Conservation (phyloP, 805 yeast species). For the Spathaspora girioi region DNA sequence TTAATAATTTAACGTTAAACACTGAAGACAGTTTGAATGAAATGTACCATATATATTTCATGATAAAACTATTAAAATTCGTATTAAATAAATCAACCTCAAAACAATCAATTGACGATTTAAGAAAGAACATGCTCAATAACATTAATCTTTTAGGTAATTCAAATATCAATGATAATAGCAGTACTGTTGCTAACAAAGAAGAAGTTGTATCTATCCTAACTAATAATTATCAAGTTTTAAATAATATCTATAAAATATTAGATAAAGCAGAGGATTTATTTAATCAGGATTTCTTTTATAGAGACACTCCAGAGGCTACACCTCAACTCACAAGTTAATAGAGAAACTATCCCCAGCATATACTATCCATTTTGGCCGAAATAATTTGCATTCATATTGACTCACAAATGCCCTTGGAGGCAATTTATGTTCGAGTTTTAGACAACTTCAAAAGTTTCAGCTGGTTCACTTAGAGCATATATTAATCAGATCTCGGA, state of each 20-base stretch:
- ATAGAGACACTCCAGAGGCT: constrained; percentile 6
- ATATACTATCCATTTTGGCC: too few relatives aligned
- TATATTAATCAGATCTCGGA: too few relatives aligned
- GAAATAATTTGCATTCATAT: too few relatives aligned
- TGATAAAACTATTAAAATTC: neutral
- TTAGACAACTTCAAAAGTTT: too few relatives aligned
- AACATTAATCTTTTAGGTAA: neutral
- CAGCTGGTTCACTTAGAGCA: too few relatives aligned
- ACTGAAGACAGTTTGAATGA: neutral
- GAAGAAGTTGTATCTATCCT: constrained; percentile 18
- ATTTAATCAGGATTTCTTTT: constrained; percentile 21
- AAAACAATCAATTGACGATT: neutral
- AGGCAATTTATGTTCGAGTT: too few relatives aligned
- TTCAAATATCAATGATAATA: neutral
- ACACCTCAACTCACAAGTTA: too few relatives aligned
- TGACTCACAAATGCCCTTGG: too few relatives aligned
- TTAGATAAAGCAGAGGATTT: constrained; percentile 20
- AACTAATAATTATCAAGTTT: constrained; percentile 20
- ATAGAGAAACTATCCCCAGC: too few relatives aligned
- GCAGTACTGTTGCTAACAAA: constrained; percentile 7
- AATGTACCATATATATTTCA: constrained; percentile 3
- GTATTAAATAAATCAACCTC: neutral
- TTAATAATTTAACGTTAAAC: neutral
- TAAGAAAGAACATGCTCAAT: constrained; percentile 1
- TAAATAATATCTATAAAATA: constrained; percentile 17